Evolutionary conservation across 202 grass and related monocot genomes (phyloP), one percentile per base, ranked within the genome.

Genomic region (Dendrocalamus latiflorus): DNA sequence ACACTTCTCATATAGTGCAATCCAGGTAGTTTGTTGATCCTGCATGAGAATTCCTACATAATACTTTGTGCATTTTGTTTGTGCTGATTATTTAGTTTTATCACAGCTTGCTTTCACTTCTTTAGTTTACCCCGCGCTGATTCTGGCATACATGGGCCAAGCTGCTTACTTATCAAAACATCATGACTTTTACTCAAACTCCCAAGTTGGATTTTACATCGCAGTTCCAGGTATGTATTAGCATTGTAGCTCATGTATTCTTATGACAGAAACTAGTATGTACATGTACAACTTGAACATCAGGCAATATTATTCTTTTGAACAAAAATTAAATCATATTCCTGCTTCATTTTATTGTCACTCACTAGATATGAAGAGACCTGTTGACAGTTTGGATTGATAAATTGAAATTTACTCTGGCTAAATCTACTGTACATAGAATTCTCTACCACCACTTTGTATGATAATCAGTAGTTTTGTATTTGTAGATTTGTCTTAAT

Each of bases 101-200:
- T 63, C 18, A 37, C 84, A 97, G 94, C 88, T 97, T 69, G 94
- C 91, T 74, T 97, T 97, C 74, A 97, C 94, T 78, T 90, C 78
- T 81, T 25, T 97, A 72, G 94, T 97, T 58, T 93, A 97, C 80
- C 94, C 94, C 0, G 91, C 94, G 1, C 72, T 97, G 65, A 97
- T 97, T 90, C 79, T 97, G 72, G 94, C 91, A 65, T 97, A 97
- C 82, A 97, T 97, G 94, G 94, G 94, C 41, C 94, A 97, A 88
- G 94, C 94, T 66, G 91, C 94, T n/a, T n/a, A n/a, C n/a, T n/a
- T n/a, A n/a, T n/a, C n/a, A n/a, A n/a, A n/a, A n/a, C n/a, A n/a
- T n/a, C 94, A 97, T 72, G 88, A 88, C 66, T 85, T 88, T n/a
- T 85, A 93, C 38, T 85, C 94, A n/a, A 86, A 77, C 41, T 97